phyloP scores from a whole-genome alignment of 495 filamentous ascomycete genomes.

The Friedmanniomyces endolithicus region DNA sequence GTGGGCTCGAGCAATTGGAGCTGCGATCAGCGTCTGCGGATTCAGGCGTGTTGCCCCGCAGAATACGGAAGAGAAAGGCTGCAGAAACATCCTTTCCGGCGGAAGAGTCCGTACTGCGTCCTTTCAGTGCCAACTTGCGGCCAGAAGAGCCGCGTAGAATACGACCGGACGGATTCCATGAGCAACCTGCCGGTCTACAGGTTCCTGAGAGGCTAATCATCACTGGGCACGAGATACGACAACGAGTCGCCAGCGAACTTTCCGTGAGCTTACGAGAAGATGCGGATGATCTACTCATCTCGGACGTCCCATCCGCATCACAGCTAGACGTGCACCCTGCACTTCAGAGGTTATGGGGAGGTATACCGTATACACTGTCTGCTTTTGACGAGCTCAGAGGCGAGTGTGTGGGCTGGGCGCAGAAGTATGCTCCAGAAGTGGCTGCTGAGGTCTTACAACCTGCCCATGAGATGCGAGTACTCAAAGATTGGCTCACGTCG shows the following conservation, averaged over 20 bases:
- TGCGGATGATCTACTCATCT: background rate
- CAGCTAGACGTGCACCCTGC: conserved; percentile 38
- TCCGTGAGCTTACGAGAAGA: background rate
- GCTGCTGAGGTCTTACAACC: conserved; percentile 65
- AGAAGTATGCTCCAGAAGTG: conserved; percentile 71
- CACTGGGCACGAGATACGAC: conserved; percentile 23
- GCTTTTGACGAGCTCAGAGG: conserved; percentile 71
- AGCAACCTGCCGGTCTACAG: conserved; percentile 12
- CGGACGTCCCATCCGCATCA: background rate
- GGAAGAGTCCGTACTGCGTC: conserved; percentile 10
- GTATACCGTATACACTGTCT: conserved; percentile 48
- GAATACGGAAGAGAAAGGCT: conserved; percentile 10
- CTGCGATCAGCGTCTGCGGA: background rate
- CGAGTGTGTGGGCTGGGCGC: conserved; percentile 61
- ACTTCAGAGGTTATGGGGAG: conserved; percentile 46
- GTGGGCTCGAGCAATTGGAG: conserved; percentile 10
- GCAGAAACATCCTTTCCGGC: background rate
- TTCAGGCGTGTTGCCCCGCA: too few species aligned
- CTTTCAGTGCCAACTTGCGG: conserved; percentile 4
- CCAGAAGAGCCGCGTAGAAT: background rate
- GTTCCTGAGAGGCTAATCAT: conserved; percentile 25
- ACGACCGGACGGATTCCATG: conserved; percentile 10
- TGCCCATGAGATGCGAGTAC: conserved; percentile 53
- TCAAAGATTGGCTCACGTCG: conserved; percentile 74
- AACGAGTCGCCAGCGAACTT: conserved; percentile 10